Conservation (phyloP, 2,329 filamentous ascomycete genomes). For the Aspergillus neoniger region DNA sequence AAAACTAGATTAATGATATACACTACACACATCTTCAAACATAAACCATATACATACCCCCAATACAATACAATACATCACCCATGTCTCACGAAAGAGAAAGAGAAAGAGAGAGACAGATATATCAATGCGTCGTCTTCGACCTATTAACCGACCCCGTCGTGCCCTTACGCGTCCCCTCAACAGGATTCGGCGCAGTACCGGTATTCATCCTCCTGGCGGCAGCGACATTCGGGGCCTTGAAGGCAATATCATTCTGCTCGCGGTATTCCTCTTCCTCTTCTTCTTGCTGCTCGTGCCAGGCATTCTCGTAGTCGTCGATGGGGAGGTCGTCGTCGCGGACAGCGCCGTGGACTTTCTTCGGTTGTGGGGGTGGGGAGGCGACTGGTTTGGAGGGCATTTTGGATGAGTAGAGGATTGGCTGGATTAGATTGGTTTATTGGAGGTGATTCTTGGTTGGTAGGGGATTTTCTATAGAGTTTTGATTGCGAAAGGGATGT, state of each 20-base stretch:
- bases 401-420: slow-evolving; percentile 2
- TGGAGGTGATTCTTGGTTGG: slow-evolving; percentile 48
- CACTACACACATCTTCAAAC: not conserved
- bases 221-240: not conserved
- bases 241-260: not conserved
- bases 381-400: slow-evolving; percentile 55
- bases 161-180: not conserved
- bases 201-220: not conserved
- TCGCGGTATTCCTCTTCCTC: not conserved
- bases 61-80: not conserved
- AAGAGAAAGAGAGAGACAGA: not conserved
- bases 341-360: not conserved
- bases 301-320: slow-evolving; percentile 9
- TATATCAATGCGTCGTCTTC: not conserved
- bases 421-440: no score
- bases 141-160: slow-evolving; percentile 1
- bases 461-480: slow-evolving; percentile 54
- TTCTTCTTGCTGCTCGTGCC: slow-evolving; percentile 2
- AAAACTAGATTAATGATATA: no score
- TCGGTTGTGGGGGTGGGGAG: not conserved
- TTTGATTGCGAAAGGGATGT: slow-evolving; percentile 27
- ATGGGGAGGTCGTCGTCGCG: slow-evolving; percentile 3
- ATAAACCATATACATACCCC: not conserved
- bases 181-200: not conserved
- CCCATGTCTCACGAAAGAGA: not conserved